phyloP scores from a whole-genome alignment of 2,329 filamentous ascomycete genomes.

The Kalmusia sp. region DNA sequence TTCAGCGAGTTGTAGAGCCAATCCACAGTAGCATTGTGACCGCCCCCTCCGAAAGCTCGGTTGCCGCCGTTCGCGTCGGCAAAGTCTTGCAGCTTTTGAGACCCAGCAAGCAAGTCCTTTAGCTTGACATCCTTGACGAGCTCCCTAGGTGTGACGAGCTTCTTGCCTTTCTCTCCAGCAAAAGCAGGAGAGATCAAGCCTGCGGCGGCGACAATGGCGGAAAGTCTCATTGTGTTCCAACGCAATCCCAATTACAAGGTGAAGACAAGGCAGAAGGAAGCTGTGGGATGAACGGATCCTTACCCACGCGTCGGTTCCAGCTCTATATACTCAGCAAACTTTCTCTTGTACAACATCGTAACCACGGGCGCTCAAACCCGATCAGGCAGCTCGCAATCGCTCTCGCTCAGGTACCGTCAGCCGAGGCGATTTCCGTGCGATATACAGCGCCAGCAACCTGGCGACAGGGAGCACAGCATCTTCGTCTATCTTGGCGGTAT shows the following conservation, averaged over 20 bases:
- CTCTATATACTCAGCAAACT: conserved; percentile 3
- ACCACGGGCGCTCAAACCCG: not conserved
- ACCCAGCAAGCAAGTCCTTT: conserved; percentile 35
- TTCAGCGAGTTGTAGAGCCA: conserved; percentile 43
- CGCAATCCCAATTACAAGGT: not conserved
- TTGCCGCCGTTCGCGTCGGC: conserved; percentile 49
- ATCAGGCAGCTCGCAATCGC: conserved; percentile 8
- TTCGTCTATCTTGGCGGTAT: conserved; percentile 7
- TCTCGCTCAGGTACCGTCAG: conserved; percentile 2
- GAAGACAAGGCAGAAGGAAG: not conserved
- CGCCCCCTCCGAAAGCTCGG: conserved; percentile 45
- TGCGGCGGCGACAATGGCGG: conserved; percentile 4
- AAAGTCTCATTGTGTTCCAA: conserved; percentile 1
- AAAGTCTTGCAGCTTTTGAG: conserved; percentile 44
- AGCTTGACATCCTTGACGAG: conserved; percentile 26
- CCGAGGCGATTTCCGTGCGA: conserved; percentile 2
- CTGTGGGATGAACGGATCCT: not conserved
- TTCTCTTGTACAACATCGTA: not conserved
- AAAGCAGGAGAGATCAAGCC: conserved; percentile 7
- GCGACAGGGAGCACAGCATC: conserved; percentile 6
- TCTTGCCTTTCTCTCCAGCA: conserved; percentile 1
- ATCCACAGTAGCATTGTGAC: conserved; percentile 49
- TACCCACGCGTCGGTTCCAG: not conserved
- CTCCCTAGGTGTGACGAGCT: conserved; percentile 8
- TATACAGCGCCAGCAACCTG: conserved; percentile 1